Evolutionary conservation across 148 eudicot species (phyloP).

Genomic region (Selenicereus undatus): DNA sequence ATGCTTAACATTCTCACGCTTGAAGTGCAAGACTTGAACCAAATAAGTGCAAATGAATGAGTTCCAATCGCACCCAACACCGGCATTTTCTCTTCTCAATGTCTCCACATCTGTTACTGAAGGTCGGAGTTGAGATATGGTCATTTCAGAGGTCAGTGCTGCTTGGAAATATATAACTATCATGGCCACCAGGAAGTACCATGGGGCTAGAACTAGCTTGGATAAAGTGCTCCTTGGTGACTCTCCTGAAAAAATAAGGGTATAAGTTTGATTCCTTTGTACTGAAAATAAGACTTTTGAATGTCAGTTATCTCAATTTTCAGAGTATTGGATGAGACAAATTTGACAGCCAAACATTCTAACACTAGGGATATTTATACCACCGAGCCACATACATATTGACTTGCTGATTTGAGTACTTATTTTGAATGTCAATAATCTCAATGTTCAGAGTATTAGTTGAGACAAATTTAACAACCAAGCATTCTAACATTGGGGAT

Average conservation of each 20-base stretch:
- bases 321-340: too few relatives aligned
- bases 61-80: slow-evolving; percentile 36
- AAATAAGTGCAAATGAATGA: slow-evolving; percentile 31
- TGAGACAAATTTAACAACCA: too few relatives aligned
- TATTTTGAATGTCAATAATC: too few relatives aligned
- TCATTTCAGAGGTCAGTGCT: slow-evolving; percentile 39
- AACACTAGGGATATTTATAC: too few relatives aligned
- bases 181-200: slow-evolving; percentile 33
- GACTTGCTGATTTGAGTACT: too few relatives aligned
- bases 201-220: slow-evolving; percentile 30
- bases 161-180: slow-evolving; percentile 34
- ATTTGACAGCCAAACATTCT: too few relatives aligned
- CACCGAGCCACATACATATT: too few relatives aligned
- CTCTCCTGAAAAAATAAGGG: slow-evolving; percentile 24
- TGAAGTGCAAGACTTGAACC: slow-evolving; percentile 26
- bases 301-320: too few relatives aligned
- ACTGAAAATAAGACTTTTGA: too few relatives aligned
- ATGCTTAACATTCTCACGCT: slow-evolving; percentile 20
- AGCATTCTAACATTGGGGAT: too few relatives aligned
- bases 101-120: slow-evolving; percentile 24
- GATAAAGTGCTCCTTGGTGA: slow-evolving; percentile 27
- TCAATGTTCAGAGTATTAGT: too few relatives aligned
- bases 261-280: too few relatives aligned
- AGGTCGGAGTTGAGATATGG: slow-evolving; percentile 27
- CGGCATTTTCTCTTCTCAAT: slow-evolving; percentile 30